phyloP scores from a whole-genome alignment of 2,329 filamentous ascomycete species.

The Penicillium brevicompactum region DNA sequence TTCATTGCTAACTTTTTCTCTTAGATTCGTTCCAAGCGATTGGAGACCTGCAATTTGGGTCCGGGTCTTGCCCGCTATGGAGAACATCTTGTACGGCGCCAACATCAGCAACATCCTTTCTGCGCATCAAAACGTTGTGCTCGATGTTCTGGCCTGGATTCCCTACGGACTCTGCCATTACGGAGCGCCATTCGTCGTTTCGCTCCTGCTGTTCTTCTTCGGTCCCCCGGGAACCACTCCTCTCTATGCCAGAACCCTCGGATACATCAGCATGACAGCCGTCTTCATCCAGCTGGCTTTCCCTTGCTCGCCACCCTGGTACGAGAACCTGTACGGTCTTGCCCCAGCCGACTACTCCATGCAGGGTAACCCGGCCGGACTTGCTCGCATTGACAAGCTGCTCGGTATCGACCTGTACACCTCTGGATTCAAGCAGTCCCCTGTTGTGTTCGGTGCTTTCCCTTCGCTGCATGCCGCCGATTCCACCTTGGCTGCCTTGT shows the following conservation, averaged over 20 bases:
- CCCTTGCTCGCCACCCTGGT: conserved; percentile 95
- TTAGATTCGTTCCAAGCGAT: conserved; percentile 82
- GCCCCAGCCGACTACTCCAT: conserved; percentile 92
- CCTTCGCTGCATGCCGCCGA: conserved; percentile 89
- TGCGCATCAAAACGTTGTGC: conserved; percentile 77
- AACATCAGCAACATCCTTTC: conserved; percentile 96
- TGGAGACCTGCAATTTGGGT: conserved; percentile 95
- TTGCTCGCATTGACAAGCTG: conserved; percentile 86
- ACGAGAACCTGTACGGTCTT: conserved; percentile 88
- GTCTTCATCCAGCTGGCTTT: conserved; percentile 88
- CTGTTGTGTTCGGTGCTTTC: conserved; percentile 92
- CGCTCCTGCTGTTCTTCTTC: conserved; percentile 81
- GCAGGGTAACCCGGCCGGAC: conserved; percentile 81
- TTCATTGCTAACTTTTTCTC: conserved; percentile 20
- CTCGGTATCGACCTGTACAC: conserved; percentile 92
- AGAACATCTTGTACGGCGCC: conserved; percentile 94
- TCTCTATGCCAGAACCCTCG: conserved; percentile 82
- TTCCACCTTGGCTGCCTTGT: conserved; percentile 84
- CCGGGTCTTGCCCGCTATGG: conserved; percentile 86
- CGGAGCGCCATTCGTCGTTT: conserved; percentile 78
- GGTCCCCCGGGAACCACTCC: conserved; percentile 82
- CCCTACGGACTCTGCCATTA: conserved; percentile 93
- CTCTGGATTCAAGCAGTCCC: conserved; percentile 84
- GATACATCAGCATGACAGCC: conserved; percentile 87
- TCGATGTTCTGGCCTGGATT: conserved; percentile 89